Percentiles rank a stretch among this genome's conserved stretches.
phyloP scores from a whole-genome alignment of 2,329 filamentous ascomycete genomes.

The Exserohilum turcica region DNA sequence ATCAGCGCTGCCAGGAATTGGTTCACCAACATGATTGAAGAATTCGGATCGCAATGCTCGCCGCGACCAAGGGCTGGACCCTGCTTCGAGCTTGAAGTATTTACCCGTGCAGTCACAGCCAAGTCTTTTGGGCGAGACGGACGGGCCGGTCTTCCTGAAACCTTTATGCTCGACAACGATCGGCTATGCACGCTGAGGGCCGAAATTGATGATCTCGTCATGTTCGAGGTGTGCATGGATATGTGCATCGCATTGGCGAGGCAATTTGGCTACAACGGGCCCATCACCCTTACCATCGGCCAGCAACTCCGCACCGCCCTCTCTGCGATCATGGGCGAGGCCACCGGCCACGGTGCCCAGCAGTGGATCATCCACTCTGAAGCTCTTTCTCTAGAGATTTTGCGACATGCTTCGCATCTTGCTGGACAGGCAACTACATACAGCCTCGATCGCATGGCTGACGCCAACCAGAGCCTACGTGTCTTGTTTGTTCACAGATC shows the following conservation, averaged over 20 bases:
- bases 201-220: slow-evolving; percentile 60
- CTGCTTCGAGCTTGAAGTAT: slow-evolving; percentile 44
- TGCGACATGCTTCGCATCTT: slow-evolving; percentile 49
- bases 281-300: slow-evolving; percentile 24
- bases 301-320: slow-evolving; percentile 42
- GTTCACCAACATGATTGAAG: slow-evolving; percentile 37
- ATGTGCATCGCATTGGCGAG: slow-evolving; percentile 49
- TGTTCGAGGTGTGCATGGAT: slow-evolving; percentile 60
- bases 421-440: slow-evolving; percentile 35
- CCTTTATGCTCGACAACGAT: slow-evolving; percentile 62
- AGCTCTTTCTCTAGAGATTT: slow-evolving; percentile 54
- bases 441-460: slow-evolving; percentile 43
- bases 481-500: slow-evolving; percentile 40
- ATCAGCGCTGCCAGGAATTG: slow-evolving; percentile 47
- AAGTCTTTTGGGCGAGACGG: slow-evolving; percentile 50
- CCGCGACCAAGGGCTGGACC: slow-evolving; percentile 20
- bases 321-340: slow-evolving; percentile 47
- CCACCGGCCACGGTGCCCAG: slow-evolving; percentile 33
- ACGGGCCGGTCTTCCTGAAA: slow-evolving; percentile 54
- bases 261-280: slow-evolving; percentile 32
- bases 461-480: slow-evolving; percentile 45
- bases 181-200: slow-evolving; percentile 59
- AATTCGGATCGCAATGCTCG: slow-evolving; percentile 30
- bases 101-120: slow-evolving; percentile 55
- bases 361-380: slow-evolving; percentile 50